Percentiles rank a stretch among this genome's conserved stretches.
Evolutionary conservation across 2,329 filamentous ascomycete species (phyloP).

Genomic region (Penicillium rolfsii): DNA sequence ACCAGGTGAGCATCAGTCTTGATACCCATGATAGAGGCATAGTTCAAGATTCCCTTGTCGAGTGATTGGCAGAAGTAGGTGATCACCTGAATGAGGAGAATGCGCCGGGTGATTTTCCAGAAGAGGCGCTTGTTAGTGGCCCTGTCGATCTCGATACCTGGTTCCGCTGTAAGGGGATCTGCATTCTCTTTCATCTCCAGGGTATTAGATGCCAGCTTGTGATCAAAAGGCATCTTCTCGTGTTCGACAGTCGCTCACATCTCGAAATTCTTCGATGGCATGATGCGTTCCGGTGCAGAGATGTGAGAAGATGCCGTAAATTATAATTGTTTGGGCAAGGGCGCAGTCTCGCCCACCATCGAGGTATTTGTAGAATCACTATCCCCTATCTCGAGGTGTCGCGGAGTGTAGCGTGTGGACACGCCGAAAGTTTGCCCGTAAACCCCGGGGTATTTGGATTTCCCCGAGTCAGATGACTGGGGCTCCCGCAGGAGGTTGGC

Average conservation of each 20-base stretch:
- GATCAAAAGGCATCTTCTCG: neutral
- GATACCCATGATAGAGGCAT: conserved; percentile 32
- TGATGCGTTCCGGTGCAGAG: neutral
- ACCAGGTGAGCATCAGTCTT: conserved; percentile 39
- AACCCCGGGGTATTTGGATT: neutral
- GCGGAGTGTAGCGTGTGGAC: neutral
- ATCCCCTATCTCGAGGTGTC: neutral
- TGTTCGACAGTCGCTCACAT: neutral
- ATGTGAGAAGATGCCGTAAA: neutral
- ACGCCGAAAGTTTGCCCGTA: conserved; percentile 2
- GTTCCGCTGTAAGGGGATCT: neutral
- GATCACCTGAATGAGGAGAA: conserved; percentile 22
- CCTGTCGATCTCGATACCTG: conserved; percentile 15
- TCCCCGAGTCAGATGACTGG: neutral
- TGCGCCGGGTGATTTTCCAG: conserved; percentile 23
- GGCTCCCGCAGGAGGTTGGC: neutral
- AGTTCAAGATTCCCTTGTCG: conserved; percentile 29
- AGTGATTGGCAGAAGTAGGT: conserved; percentile 31
- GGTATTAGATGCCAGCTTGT: neutral
- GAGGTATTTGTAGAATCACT: neutral
- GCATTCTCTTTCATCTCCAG: neutral
- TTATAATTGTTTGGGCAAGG: neutral
- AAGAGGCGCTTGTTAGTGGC: conserved; percentile 25
- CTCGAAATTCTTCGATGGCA: neutral
- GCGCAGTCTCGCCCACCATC: neutral